Base-by-base conservation (phyloP, 2,329 filamentous ascomycete species). In the Verticillium dahliae region DNA sequence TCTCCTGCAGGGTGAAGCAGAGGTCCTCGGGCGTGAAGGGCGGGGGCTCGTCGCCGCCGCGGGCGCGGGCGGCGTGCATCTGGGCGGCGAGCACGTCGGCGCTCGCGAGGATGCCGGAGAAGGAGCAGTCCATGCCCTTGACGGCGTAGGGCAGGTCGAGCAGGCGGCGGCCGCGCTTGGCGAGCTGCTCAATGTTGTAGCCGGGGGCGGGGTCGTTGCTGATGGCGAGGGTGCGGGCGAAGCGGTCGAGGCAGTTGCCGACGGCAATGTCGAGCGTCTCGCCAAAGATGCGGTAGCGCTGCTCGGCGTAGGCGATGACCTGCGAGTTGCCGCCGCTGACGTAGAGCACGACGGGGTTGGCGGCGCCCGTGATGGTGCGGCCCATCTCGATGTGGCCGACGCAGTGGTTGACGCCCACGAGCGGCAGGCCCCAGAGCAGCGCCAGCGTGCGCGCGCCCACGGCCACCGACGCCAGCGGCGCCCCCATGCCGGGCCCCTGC, bases 381-480 rank as follows among this genome's bases (percentile, higher is more conserved):
- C 95, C 95, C 95, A 99, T 99, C 79, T 99, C 95, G 70, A 99
- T 98, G 76, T 99, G 95, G 54, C 95, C 95, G 57, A 99, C 91
- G 75, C 95, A 99, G 77, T 99, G 95, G 77, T 99, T 99, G 33
- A 99, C 95, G 31, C 92, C 94, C 3, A 99, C 89, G 41, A 99
- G 81, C n/a, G 90, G 87, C 75, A 91, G 92, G 60, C 80, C 83
- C 95, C 95, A 99, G 15, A 99, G 82, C 62, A 97, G 78, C 52
- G 86, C 83, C 37, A 98, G 79, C 65, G 90, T 91, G 63, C 95
- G 85, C 22, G 93, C 95, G 1, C 88, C 93, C 39, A 98, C 80
- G 37, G 94, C 94, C 14, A 96, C 92, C 64, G 88, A 88, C 65
- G 93, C 90, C 34, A 99, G 81, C 7, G 95, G 95, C 45, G 92